Evolutionary conservation across 2,329 filamentous ascomycete genomes (phyloP), one percentile per base, ranked within the genome.

Genomic region (Fusarium cicatricum): DNA sequence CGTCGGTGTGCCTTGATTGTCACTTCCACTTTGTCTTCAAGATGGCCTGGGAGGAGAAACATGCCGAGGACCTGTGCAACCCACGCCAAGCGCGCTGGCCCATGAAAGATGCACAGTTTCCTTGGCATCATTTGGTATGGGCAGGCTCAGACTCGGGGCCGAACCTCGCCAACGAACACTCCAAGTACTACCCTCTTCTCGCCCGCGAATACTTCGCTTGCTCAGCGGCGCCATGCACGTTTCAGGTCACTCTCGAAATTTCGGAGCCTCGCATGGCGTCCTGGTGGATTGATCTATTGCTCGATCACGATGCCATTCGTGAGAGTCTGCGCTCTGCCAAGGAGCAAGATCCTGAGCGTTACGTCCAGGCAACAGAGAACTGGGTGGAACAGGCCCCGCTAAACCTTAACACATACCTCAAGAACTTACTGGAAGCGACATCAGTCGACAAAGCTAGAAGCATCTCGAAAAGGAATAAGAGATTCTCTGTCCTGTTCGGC

Each of bases 381-480:
- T 80, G 78, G 70, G 70, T 69, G 3, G 68, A 71, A 3, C 73
- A 75, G n/a, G 74, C 79, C 1, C 73, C 80, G 3, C 46, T 66
- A 7, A 82, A 82, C 11, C 69, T 86, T 4, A 78, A 80, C 51
- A 79, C 77, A 7, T 86, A 85, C 43, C 70, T 85, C 4, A 78
- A 76, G 28, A 82, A 86, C 53, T 72, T 81, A 6, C 72, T 82
- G 3, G 74, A 78, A 19, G 70, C 70, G 3, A 70, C 70, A 1
- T 69, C 71, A 2, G 70, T 71, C 1, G 72, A 73, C 31, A 72
- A 74, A 9, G 68, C 68, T 0, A 72, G 80, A 38, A 80, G 73
- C 43, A 84, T 86, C 31, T 82, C 82, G 2, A 81, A 81, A 47
- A 73, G 83, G 2, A 86, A 86, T 62, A 85, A 85, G 66, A 78